A percentile compares a stretch with the other conserved stretches of the same genome.
phyloP scores from a whole-genome alignment of 2,329 filamentous ascomycete species.

The Leptographium radiaticola region DNA sequence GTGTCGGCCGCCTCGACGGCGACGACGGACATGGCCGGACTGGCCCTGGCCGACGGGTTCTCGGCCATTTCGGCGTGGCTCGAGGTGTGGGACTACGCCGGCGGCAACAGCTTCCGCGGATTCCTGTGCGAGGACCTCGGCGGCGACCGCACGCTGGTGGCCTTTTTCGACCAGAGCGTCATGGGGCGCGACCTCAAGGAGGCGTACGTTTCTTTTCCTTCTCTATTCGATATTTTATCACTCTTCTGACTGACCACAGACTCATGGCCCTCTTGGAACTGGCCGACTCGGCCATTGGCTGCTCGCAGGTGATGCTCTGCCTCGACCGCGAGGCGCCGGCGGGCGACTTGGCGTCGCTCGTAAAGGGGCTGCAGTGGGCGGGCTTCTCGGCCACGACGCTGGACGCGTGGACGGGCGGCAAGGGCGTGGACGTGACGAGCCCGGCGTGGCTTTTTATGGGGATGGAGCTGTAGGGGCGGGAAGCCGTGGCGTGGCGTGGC shows the following conservation, averaged over 20 bases:
- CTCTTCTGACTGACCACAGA: too few relatives aligned
- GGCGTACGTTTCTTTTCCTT: constrained; percentile 46
- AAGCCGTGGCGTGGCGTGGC: too few relatives aligned
- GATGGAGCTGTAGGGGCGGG: constrained; percentile 65
- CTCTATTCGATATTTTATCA: too few relatives aligned
- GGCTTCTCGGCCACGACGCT: constrained; percentile 77
- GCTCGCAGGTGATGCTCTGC: constrained; percentile 66
- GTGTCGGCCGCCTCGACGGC: constrained; percentile 8
- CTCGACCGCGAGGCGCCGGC: constrained; percentile 58
- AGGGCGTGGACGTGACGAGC: constrained; percentile 39
- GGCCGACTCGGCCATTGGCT: constrained; percentile 62
- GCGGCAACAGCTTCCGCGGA: constrained; percentile 72
- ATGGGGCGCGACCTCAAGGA: constrained; percentile 71
- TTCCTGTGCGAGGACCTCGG: constrained; percentile 55
- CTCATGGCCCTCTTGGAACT: constrained; percentile 86
- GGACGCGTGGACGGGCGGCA: constrained; percentile 55
- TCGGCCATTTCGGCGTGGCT: constrained; percentile 47
- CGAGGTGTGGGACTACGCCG: constrained; percentile 76
- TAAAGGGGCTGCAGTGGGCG: constrained; percentile 83
- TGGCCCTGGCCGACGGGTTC: constrained; percentile 7
- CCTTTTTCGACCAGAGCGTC: constrained; percentile 67
- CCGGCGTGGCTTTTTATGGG: constrained; percentile 73
- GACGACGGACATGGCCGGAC: background rate
- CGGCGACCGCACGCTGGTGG: constrained; percentile 61
- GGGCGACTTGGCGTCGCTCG: constrained; percentile 51